Percentiles rank a stretch among this genome's conserved stretches.
These are phyloP conservation scores for Avicennia marina DNA, from an alignment of 257 asterid species.

Conservation along the genomic window DNA sequence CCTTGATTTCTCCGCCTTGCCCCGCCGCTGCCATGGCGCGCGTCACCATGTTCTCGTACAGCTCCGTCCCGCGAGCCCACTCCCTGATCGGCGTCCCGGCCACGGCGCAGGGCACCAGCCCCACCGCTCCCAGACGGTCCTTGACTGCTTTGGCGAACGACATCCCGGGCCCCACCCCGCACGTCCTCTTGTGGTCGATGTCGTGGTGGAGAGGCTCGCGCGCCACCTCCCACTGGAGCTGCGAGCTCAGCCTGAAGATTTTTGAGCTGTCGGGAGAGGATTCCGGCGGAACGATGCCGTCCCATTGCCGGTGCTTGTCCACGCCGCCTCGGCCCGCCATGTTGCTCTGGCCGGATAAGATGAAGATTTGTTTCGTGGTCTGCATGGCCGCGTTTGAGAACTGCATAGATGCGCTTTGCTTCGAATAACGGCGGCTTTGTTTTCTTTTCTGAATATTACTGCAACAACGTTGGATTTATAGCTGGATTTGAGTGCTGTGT, in stretches of 20 bases:
- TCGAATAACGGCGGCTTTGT: no score
- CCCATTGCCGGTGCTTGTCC: conserved; percentile 50
- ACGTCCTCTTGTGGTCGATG: conserved; percentile 66
- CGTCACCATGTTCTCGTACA: conserved; percentile 67
- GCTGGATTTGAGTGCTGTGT: no score
- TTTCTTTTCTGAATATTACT: no score
- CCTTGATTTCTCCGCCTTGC: conserved; percentile 52
- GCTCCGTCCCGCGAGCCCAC: conserved; percentile 65
- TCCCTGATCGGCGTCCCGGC: conserved; percentile 88
- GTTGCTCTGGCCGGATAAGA: conserved; percentile 94
- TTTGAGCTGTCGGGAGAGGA: conserved; percentile 45
- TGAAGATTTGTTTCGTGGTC: conserved; percentile 69
- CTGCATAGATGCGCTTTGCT: no score
- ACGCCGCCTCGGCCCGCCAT: conserved; percentile 98
- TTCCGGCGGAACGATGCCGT: conserved; percentile 71
- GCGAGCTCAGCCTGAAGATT: conserved; percentile 54
- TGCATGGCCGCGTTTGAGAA: no score
- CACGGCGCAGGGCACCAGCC: conserved; percentile 87
- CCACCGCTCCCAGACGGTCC: conserved; percentile 44
- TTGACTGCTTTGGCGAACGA: conserved; percentile 69
- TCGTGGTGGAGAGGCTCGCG: conserved; percentile 80
- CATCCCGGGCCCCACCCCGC: conserved; percentile 95
- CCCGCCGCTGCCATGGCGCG: conserved; percentile 45
- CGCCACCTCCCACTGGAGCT: conserved; percentile 70
- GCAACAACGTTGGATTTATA: no score